phyloP scores from a whole-genome alignment of 805 yeast genomes.

The Candida dendrica region DNA sequence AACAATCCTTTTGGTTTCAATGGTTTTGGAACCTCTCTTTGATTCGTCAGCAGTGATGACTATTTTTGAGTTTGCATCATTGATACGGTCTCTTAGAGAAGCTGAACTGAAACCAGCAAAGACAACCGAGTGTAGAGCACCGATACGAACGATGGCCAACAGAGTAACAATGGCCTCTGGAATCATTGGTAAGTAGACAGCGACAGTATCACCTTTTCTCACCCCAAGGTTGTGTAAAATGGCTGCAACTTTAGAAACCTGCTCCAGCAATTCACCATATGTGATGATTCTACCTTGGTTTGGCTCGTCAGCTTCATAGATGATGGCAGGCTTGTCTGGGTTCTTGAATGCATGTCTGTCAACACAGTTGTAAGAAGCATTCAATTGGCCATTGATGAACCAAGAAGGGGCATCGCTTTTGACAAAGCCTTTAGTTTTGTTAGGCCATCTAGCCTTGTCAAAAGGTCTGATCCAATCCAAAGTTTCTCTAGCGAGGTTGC shows the following conservation, averaged over 20 bases:
- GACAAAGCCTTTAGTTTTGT: slow-evolving; percentile 42
- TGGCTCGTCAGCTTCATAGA: slow-evolving; percentile 93
- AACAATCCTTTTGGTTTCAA: slow-evolving; percentile 87
- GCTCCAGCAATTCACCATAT: slow-evolving; percentile 77
- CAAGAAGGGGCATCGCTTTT: slow-evolving; percentile 80
- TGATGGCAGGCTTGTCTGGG: slow-evolving; percentile 78
- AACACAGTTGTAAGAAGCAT: slow-evolving; percentile 89
- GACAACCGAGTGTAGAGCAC: slow-evolving; percentile 93
- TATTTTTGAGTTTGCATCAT: slow-evolving; percentile 78
- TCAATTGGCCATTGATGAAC: slow-evolving; percentile 90
- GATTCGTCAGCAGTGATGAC: slow-evolving; percentile 95
- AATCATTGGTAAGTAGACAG: slow-evolving; percentile 95
- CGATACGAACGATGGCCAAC: slow-evolving; percentile 87
- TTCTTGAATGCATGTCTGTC: slow-evolving; percentile 89
- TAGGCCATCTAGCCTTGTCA: slow-evolving; percentile 35
- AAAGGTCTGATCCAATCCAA: slow-evolving; percentile 80
- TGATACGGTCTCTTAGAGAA: slow-evolving; percentile 83
- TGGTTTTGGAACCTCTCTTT: slow-evolving; percentile 90
- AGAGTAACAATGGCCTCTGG: slow-evolving; percentile 94
- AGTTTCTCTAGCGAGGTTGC: slow-evolving; percentile 63
- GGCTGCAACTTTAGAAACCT: slow-evolving; percentile 83
- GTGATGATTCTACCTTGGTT: slow-evolving; percentile 66
- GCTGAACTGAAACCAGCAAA: slow-evolving; percentile 97
- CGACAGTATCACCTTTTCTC: slow-evolving; percentile 91
- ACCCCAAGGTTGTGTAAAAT: slow-evolving; percentile 82